phyloP scores from a whole-genome alignment of 306 rosid genomes.

The Cucurbita argyrosperma region DNA sequence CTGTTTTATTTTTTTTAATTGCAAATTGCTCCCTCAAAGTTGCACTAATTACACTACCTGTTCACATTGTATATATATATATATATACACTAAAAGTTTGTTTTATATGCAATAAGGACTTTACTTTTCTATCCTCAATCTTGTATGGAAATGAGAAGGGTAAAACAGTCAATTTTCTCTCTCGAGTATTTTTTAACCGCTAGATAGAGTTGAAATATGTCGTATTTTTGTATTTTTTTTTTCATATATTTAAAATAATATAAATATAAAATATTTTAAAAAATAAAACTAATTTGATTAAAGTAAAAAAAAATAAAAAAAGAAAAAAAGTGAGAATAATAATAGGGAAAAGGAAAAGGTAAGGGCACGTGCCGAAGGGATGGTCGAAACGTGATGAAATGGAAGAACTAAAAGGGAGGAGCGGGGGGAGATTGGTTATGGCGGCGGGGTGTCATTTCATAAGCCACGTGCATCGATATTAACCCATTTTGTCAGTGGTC shows the following conservation, averaged over 20 bases:
- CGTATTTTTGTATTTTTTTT: too few species aligned
- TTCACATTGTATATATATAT: background rate
- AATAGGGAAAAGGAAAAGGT: background rate
- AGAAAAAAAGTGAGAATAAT: background rate
- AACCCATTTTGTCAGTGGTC: conserved; percentile 44
- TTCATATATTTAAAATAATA: too few species aligned
- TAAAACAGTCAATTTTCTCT: background rate
- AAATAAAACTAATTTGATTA: too few species aligned
- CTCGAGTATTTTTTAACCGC: too few species aligned
- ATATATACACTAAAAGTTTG: background rate
- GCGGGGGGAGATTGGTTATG: conserved; percentile 20
- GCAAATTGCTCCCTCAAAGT: background rate
- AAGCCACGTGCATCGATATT: conserved; percentile 48
- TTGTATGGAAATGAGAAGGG: background rate
- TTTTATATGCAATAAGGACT: background rate
- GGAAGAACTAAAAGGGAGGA: conserved; percentile 8
- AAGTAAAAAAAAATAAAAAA: too few species aligned
- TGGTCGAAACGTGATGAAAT: conserved; percentile 51
- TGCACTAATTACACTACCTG: background rate
- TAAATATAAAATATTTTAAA: too few species aligned
- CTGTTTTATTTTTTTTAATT: background rate
- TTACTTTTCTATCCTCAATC: background rate
- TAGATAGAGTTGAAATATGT: too few species aligned
- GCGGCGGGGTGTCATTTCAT: conserved; percentile 83
- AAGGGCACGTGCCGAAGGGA: conserved; percentile 27